Evolutionary conservation across 179 eudicot species (phyloP).

Genomic region (Dionaea muscipula): DNA sequence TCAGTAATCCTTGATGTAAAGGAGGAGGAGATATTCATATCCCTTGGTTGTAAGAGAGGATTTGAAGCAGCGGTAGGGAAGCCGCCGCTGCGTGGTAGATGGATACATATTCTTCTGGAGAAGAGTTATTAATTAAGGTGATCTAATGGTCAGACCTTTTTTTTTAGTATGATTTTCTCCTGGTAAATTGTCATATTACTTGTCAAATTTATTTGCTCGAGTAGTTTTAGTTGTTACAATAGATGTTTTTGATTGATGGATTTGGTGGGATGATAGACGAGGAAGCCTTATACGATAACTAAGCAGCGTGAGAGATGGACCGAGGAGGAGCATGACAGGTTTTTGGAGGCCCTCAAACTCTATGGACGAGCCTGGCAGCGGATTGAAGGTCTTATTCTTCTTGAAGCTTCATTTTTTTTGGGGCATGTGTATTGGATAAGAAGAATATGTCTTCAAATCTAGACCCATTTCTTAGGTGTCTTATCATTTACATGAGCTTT

Average conservation of each 20-base stretch:
- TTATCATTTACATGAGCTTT: no score
- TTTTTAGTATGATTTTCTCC: background rate
- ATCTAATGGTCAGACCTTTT: background rate
- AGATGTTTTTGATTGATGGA: background rate
- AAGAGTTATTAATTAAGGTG: slow-evolving; percentile 65
- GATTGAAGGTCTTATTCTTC: slow-evolving; percentile 58
- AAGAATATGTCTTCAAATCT: no score
- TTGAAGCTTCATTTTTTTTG: slow-evolving; percentile 4
- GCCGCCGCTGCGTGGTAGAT: slow-evolving; percentile 29
- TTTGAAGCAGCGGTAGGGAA: slow-evolving; percentile 27
- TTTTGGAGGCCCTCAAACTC: slow-evolving; percentile 89
- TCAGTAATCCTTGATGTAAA: slow-evolving; percentile 14
- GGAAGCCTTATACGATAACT: slow-evolving; percentile 93
- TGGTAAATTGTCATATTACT: background rate
- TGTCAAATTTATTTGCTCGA: background rate
- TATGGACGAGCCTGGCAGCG: slow-evolving; percentile 99
- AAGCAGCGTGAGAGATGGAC: slow-evolving; percentile 99
- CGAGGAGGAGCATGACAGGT: slow-evolving; percentile 91
- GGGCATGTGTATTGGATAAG: no score
- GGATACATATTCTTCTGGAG: slow-evolving; percentile 82
- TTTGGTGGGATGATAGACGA: slow-evolving; percentile 33
- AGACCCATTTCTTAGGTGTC: no score
- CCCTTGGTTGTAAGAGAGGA: slow-evolving; percentile 23
- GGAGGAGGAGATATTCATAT: slow-evolving; percentile 18
- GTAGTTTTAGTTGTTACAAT: background rate